Percentiles rank a stretch among this genome's conserved stretches.
phyloP scores from a whole-genome alignment of 805 yeast genomes.

The Myxozyma mucilagina region DNA sequence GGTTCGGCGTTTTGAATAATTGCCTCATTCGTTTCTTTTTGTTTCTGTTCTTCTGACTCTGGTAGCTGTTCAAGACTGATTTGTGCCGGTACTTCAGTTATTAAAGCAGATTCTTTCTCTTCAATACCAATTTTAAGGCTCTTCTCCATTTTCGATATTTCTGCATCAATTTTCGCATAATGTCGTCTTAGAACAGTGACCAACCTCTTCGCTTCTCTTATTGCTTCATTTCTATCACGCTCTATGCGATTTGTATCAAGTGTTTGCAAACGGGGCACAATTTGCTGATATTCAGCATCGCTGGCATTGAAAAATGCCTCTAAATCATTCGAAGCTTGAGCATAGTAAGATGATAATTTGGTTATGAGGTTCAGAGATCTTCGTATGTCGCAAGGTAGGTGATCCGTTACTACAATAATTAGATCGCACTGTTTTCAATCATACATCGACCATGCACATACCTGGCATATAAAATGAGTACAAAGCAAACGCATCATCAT shows the following conservation, averaged over 20 bases:
- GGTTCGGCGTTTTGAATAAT: too few relatives aligned
- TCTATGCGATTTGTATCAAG: background rate
- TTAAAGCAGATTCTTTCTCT: too few relatives aligned
- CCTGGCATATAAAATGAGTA: constrained; percentile 28
- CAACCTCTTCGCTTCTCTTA: constrained; percentile 12
- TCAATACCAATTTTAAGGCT: background rate
- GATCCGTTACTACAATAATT: constrained; percentile 24
- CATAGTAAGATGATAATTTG: constrained; percentile 3
- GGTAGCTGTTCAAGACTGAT: background rate
- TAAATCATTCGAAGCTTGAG: constrained; percentile 1
- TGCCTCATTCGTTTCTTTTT: too few relatives aligned
- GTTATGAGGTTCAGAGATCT: constrained; percentile 18
- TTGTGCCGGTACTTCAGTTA: background rate
- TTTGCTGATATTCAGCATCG: background rate
- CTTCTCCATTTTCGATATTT: constrained; percentile 14
- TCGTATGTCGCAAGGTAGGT: constrained; percentile 24
- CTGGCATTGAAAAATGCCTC: background rate
- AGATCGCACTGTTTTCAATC: background rate
- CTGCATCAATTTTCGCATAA: constrained; percentile 3
- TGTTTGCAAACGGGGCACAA: background rate
- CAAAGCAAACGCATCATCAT: constrained; percentile 27
- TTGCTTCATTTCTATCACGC: constrained; percentile 11
- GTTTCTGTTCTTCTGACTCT: background rate
- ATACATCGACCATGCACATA: background rate
- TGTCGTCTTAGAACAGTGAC: constrained; percentile 6